These are phyloP conservation scores for Umbellularia californica DNA, from an alignment of 164 flowering plant species.

Conservation along the genomic window DNA sequence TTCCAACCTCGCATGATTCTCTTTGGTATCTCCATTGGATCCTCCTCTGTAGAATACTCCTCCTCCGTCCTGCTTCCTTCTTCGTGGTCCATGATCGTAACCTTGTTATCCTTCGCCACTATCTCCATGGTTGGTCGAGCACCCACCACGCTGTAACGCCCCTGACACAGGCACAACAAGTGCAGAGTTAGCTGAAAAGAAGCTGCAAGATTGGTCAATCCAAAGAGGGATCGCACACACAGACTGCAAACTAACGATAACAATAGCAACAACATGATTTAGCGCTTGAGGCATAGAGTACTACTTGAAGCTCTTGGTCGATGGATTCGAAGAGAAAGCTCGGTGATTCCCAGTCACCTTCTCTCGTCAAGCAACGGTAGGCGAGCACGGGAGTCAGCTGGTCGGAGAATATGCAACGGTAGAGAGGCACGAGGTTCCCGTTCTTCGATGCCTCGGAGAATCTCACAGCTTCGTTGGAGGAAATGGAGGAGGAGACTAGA, in stretches of 20 bases:
- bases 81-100: constrained; percentile 69
- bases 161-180: constrained; percentile 34
- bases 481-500: neutral
- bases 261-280: neutral
- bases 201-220: neutral
- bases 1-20: constrained; percentile 61
- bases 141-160: constrained; percentile 83
- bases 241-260: too few relatives aligned
- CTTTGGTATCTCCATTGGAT: constrained; percentile 65
- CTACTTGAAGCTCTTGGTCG: constrained; percentile 46
- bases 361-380: constrained; percentile 78
- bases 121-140: constrained; percentile 83
- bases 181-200: neutral
- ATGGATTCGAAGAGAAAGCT: constrained; percentile 84
- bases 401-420: constrained; percentile 65
- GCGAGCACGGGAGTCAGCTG: constrained; percentile 86
- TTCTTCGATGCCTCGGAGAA: constrained; percentile 57
- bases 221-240: too few relatives aligned
- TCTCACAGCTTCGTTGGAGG: constrained; percentile 31
- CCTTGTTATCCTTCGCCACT: constrained; percentile 70
- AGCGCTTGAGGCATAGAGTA: constrained; percentile 48
- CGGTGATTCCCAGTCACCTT: constrained; percentile 75
- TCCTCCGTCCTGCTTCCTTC: constrained; percentile 58
- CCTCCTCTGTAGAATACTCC: constrained; percentile 37
- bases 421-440: constrained; percentile 69